phyloP scores from a whole-genome alignment of 2,329 filamentous ascomycete genomes.

The Aspergillus glaucus region DNA sequence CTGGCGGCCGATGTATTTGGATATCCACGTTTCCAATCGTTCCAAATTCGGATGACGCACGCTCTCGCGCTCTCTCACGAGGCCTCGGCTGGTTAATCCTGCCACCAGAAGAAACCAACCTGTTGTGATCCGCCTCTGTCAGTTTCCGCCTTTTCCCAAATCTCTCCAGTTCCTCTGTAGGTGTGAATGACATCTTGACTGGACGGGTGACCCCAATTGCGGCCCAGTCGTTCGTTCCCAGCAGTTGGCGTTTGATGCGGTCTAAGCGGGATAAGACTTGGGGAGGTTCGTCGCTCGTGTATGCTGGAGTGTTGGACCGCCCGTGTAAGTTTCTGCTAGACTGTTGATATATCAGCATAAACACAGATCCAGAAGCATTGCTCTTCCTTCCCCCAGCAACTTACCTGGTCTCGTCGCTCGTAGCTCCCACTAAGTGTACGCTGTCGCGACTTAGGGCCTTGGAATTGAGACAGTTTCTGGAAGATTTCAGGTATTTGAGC shows the following conservation, averaged over 20 bases:
- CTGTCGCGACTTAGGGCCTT: background rate
- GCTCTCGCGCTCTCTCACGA: conserved; percentile 1
- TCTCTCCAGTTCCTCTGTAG: conserved; percentile 21
- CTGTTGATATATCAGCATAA: too few species aligned
- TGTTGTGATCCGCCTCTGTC: conserved; percentile 23
- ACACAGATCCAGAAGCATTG: too few species aligned
- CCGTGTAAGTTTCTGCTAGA: background rate
- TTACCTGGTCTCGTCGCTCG: background rate
- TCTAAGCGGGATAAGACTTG: conserved; percentile 13
- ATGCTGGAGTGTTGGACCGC: background rate
- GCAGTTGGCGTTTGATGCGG: conserved; percentile 26
- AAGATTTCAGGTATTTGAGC: conserved; percentile 10
- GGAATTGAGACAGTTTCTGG: conserved; percentile 3
- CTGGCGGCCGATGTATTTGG: conserved; percentile 16
- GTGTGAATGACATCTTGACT: conserved; percentile 25
- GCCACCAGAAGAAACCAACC: conserved; percentile 11
- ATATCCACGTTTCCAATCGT: conserved; percentile 15
- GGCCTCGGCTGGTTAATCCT: conserved; percentile 2
- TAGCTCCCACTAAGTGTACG: background rate
- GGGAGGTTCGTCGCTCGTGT: background rate
- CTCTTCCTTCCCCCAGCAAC: too few species aligned
- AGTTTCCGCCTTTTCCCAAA: conserved; percentile 33
- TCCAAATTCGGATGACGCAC: conserved; percentile 2
- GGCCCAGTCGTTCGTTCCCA: conserved; percentile 34
- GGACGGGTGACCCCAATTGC: conserved; percentile 28